phyloP scores from a whole-genome alignment of 164 flowering plant genomes.

The Tetracentron sinense region DNA sequence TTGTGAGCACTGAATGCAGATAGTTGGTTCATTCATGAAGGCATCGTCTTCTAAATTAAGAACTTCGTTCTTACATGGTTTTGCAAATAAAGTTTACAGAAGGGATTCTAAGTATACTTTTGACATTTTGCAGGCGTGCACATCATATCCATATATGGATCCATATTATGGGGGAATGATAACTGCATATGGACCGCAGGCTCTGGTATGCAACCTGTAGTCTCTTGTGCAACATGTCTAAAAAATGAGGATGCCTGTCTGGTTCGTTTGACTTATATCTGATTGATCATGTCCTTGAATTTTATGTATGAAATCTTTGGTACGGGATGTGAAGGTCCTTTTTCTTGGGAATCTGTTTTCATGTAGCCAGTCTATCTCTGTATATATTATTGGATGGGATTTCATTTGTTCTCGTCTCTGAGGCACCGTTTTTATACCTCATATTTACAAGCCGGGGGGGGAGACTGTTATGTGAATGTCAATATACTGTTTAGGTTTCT shows the following conservation, averaged over 20 bases:
- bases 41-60: background rate
- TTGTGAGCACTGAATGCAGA: background rate
- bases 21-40: background rate
- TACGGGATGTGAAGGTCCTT: background rate
- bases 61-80: background rate
- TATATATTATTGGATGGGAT: background rate
- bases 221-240: background rate
- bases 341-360: background rate
- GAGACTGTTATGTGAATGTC: background rate
- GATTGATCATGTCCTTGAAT: no score
- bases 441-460: no score
- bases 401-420: background rate
- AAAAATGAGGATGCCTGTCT: background rate
- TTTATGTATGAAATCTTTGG: background rate
- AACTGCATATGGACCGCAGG: constrained; percentile 74
- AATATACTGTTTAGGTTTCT: background rate
- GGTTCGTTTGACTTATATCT: background rate
- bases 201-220: constrained; percentile 46
- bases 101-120: constrained; percentile 12
- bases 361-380: no score
- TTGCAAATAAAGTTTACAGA: background rate
- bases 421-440: no score
- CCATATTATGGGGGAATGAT: constrained; percentile 78
- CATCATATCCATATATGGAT: constrained; percentile 68
- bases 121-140: constrained; percentile 60